phyloP scores from a whole-genome alignment of 164 flowering plant genomes.

The Nelumbo lutea region DNA sequence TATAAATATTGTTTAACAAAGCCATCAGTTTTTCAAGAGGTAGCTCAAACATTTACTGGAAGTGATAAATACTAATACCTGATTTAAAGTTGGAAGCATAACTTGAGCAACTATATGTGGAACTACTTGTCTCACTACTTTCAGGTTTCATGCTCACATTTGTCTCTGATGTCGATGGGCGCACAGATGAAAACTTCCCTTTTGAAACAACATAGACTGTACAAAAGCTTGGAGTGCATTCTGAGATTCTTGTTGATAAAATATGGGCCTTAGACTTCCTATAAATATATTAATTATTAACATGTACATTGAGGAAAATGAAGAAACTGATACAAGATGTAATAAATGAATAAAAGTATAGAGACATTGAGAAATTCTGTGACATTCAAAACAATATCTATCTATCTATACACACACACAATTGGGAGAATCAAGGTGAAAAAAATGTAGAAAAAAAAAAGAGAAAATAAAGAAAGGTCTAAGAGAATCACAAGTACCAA shows the following conservation, averaged over 20 bases:
- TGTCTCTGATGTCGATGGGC: slow-evolving; percentile 48
- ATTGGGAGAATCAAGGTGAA: background rate
- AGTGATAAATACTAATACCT: slow-evolving; percentile 17
- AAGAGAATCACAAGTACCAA: no score
- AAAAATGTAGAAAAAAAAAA: background rate
- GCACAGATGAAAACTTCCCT: slow-evolving; percentile 62
- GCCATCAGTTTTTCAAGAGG: background rate
- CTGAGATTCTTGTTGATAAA: slow-evolving; percentile 59
- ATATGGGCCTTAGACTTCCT: slow-evolving; percentile 39
- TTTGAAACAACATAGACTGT: slow-evolving; percentile 67
- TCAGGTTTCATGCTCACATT: slow-evolving; percentile 28
- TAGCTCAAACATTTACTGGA: slow-evolving; percentile 3
- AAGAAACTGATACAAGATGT: background rate
- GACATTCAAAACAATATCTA: background rate
- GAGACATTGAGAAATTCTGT: background rate
- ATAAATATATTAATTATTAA: slow-evolving; percentile 3
- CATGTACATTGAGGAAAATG: background rate
- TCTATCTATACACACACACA: background rate
- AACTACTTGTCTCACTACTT: slow-evolving; percentile 29
- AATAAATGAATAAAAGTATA: background rate
- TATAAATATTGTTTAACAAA: background rate
- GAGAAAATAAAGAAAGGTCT: background rate
- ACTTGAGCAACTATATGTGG: slow-evolving; percentile 31
- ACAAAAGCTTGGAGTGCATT: slow-evolving; percentile 53
- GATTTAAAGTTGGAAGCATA: slow-evolving; percentile 29